Percentiles rank a stretch among this genome's conserved stretches.
phyloP scores from a whole-genome alignment of 2,329 filamentous ascomycete genomes.

The Colletotrichum noveboracense region DNA sequence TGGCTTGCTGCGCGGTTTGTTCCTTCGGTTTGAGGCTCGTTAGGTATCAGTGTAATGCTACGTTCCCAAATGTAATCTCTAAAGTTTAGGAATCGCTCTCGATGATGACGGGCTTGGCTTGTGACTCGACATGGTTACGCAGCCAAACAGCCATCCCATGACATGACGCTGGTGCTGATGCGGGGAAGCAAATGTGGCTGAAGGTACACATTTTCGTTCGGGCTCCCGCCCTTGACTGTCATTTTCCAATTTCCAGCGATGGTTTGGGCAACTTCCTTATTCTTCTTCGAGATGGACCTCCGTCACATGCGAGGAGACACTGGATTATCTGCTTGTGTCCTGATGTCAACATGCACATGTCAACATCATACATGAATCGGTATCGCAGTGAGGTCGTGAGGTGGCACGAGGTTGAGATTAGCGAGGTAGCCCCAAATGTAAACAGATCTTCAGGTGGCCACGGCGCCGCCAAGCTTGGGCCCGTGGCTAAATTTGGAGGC shows the following conservation, averaged over 20 bases:
- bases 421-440: not conserved
- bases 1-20: not conserved
- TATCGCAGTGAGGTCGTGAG: not conserved
- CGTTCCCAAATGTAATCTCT: not conserved
- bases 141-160: not conserved
- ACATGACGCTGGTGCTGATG: not conserved
- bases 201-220: not conserved
- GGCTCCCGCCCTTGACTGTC: not conserved
- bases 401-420: not conserved
- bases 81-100: not conserved
- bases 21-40: not conserved
- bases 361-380: not conserved
- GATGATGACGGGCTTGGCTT: not conserved
- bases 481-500: not conserved
- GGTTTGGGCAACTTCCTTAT: accelerated
- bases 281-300: not conserved
- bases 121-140: not conserved
- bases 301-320: not conserved
- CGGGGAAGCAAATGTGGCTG: not conserved
- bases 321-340: not conserved
- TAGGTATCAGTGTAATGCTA: not conserved
- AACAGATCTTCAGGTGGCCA: slow-evolving; percentile 1
- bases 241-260: not conserved
- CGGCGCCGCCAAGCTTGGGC: not conserved
- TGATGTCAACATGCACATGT: not conserved